Evolutionary conservation across 106 monocot species (phyloP).

Genomic region (Posidonia australis): DNA sequence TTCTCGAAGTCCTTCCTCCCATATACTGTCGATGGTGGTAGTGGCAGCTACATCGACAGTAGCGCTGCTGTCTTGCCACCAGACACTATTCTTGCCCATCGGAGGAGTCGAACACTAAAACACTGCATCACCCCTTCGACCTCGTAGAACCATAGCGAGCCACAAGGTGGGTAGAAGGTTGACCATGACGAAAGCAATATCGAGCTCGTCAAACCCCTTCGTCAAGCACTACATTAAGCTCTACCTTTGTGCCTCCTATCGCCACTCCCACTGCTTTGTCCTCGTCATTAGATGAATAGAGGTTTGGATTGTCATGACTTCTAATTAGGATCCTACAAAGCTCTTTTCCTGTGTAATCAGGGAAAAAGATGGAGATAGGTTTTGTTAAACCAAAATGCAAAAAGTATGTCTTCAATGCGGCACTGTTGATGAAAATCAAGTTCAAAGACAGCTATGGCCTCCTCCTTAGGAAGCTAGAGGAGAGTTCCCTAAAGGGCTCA

Average conservation of each 20-base stretch:
- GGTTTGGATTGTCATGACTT: constrained; percentile 49
- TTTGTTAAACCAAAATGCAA: constrained; percentile 42
- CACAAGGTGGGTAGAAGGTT: not conserved
- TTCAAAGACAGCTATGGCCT: constrained; percentile 30
- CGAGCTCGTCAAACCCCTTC: constrained; percentile 80
- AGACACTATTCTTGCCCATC: no score
- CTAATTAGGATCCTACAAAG: constrained; percentile 53
- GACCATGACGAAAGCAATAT: constrained; percentile 17
- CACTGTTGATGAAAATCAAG: constrained; percentile 64
- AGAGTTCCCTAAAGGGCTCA: no score
- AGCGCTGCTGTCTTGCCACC: no score
- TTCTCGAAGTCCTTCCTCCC: no score
- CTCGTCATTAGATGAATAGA: constrained; percentile 75
- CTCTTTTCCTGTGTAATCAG: constrained; percentile 70
- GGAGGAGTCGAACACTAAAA: no score
- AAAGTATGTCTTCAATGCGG: constrained; percentile 54
- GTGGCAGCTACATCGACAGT: no score
- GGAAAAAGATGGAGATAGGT: constrained; percentile 50
- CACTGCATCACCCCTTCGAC: no score
- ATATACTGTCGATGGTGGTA: no score
- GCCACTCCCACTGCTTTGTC: constrained; percentile 39
- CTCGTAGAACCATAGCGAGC: not conserved
- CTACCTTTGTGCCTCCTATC: constrained; percentile 74
- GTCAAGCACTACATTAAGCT: constrained; percentile 99
- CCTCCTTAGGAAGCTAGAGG: constrained; percentile 16